Evolutionary conservation across 768 basidiomycete genomes (phyloP), one percentile per base, ranked within the genome.

Genomic region (Termitomyces sp.): DNA sequence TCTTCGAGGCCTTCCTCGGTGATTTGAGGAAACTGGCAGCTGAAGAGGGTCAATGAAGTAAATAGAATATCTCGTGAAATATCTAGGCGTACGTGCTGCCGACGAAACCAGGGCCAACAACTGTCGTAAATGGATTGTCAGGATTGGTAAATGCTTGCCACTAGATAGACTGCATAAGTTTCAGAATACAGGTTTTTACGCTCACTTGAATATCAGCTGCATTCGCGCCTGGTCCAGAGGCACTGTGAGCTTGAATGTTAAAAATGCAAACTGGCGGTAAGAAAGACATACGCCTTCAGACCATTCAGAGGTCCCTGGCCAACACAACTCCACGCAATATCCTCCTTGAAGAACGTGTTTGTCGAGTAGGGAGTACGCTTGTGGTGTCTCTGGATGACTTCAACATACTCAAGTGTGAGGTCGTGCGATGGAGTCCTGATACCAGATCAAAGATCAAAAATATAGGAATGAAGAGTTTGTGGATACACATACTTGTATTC

Each of bases 321-420:
- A 37, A 60, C 64, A 56, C 79, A 81, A 32, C 68, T 70, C 78
- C 78, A 80, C 5, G 66, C 12, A 5, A 77, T 61, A 51, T 74
- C 72, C 62, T 81, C 79, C 48, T 74, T 72, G 62, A 77, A 77
- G 58, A 79, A 81, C 0, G 74, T 78, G 53, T 80, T 81, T 14
- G 77, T 75, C 0, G 64, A 65, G 60, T 80, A 81, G 3, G 79
- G 78, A 0, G 78, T 80, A 14, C 78, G 75, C 53, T 81, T 81
- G 52, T 81, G 79, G 60, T 81, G 79, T 34, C 78, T 65, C 35
- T 81, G 79, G 50, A 81, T 78, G 15, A 79, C 68, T 64, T 81
- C 78, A 9, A 79, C 77, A 58, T 76, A 81, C 64, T 74, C 66
- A 14, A 81, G 65, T 2, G 63, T 68, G 53, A 62, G 76, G 1